phyloP scores from a whole-genome alignment of 73 alveolate species.

The Paramecium pentaurelia region DNA sequence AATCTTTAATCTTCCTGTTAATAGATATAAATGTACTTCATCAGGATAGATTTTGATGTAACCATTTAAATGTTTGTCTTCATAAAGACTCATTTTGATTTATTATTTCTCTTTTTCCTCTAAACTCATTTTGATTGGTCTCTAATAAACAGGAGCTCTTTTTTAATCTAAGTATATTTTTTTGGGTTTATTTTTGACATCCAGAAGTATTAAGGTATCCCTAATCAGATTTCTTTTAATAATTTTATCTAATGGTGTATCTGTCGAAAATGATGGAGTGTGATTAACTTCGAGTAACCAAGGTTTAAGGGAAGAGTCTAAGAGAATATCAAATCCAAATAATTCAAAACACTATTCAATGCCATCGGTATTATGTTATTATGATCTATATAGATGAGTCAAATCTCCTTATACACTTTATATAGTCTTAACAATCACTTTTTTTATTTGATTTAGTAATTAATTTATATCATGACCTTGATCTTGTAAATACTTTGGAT shows the following conservation, averaged over 20 bases:
- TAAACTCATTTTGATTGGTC: conserved; percentile 24
- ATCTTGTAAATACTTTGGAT: conserved; percentile 26
- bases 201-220: conserved; percentile 69
- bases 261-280: conserved; percentile 79
- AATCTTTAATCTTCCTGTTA: background rate
- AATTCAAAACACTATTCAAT: conserved; percentile 72
- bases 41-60: conserved; percentile 52
- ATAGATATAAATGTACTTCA: conserved; percentile 2
- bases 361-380: conserved; percentile 71
- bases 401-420: conserved; percentile 66
- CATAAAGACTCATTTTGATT: background rate
- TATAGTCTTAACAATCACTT: conserved; percentile 71
- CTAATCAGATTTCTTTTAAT: conserved; percentile 70
- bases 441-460: conserved; percentile 65
- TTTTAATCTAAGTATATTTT: conserved; percentile 60
- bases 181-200: conserved; percentile 63
- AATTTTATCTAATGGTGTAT: conserved; percentile 75
- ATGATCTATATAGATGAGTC: conserved; percentile 71
- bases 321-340: conserved; percentile 75
- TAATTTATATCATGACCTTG: conserved; percentile 63
- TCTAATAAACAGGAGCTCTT: conserved; percentile 52
- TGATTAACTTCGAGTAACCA: conserved; percentile 79
- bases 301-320: conserved; percentile 68
- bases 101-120: background rate
- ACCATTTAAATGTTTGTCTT: conserved; percentile 43